phyloP scores from a whole-genome alignment of 768 basidiomycete species.

The Lactarius evosmus region DNA sequence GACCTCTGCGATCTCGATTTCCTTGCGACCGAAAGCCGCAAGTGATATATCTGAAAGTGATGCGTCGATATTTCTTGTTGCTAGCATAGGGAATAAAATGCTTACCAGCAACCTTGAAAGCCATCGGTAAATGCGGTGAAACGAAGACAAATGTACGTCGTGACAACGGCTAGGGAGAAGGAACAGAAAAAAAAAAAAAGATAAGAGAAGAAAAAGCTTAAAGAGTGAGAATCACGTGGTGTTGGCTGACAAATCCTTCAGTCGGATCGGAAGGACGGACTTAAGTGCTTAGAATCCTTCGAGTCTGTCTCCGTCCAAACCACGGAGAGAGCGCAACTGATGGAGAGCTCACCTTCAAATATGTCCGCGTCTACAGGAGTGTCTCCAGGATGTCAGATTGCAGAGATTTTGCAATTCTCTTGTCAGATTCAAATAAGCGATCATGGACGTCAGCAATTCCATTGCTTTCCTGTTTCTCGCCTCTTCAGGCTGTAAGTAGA shows the following conservation, averaged over 20 bases:
- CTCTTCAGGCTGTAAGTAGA: slow-evolving; percentile 64
- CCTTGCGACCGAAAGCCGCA: slow-evolving; percentile 99
- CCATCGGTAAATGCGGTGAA: slow-evolving; percentile 45
- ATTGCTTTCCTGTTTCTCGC: slow-evolving; percentile 73
- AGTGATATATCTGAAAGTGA: slow-evolving; percentile 75
- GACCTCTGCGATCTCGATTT: slow-evolving; percentile 99
- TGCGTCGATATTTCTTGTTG: slow-evolving; percentile 18
- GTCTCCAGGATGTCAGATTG: slow-evolving; percentile 49
- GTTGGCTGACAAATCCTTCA: neutral
- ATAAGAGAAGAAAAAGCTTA: slow-evolving; percentile 18
- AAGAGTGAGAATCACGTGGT: slow-evolving; percentile 12
- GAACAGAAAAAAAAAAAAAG: slow-evolving; percentile 29
- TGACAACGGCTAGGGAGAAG: slow-evolving; percentile 27
- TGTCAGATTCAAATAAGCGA: slow-evolving; percentile 45
- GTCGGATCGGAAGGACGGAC: neutral
- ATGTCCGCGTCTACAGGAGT: slow-evolving; percentile 6
- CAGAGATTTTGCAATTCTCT: slow-evolving; percentile 69
- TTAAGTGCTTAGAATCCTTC: neutral
- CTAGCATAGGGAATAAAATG: neutral
- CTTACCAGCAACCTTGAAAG: slow-evolving; percentile 88
- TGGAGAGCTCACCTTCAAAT: neutral
- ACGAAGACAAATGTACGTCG: slow-evolving; percentile 26
- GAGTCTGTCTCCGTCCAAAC: neutral
- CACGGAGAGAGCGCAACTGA: slow-evolving; percentile 2
- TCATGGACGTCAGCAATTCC: slow-evolving; percentile 36